Base-by-base conservation (phyloP, 306 rosid genomes). In the Rosa multiflora region DNA sequence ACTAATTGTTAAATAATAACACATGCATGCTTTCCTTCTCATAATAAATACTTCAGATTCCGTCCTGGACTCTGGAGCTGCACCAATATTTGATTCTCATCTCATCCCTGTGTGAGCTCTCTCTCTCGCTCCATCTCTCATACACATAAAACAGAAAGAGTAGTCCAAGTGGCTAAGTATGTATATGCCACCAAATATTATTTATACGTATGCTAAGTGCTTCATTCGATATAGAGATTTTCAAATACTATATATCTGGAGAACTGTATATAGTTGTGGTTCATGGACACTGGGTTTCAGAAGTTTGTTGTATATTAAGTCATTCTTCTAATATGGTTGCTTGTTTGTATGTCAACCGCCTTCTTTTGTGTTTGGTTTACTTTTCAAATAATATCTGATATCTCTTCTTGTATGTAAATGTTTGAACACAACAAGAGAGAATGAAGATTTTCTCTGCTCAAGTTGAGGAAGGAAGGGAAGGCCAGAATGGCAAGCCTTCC, bases 401-500 rank as follows among this genome's bases (percentile, higher is more conserved):
- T 47, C 4, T 20, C 67, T 20, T 37, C 29, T 71, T 51, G 10
- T 51, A 26, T 62, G 14, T 40, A 23, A 63, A 48, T 87, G 20
- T 82, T 85, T 85, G 23, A 63, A 63, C 71, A 75, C 53, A 78
- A 29, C 42, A 8, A 55, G 75, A 49, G 66, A 78, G 40, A 74
- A 90, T 87, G 94, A 86, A 85, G 88, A 77, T 47, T 23, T 94
- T 94, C 78, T 85, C 96, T 7, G 83, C 86, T 44, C 82, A 85
- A 80, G 96, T 94, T 9, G 93, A 94, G 80, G 90, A 94, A 87
- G 97, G 96, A 84, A 90, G 79, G 78, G 86, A 89, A 87, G 96
- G 96, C 26, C 44, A 72, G 74, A 85, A 88, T 80, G 97, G 91
- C 8, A 78, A 89, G 79, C 98, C 82, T 29, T 87, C 91, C 4